phyloP scores from a whole-genome alignment of 768 basidiomycete species.

The Pleurotus sapidus region DNA sequence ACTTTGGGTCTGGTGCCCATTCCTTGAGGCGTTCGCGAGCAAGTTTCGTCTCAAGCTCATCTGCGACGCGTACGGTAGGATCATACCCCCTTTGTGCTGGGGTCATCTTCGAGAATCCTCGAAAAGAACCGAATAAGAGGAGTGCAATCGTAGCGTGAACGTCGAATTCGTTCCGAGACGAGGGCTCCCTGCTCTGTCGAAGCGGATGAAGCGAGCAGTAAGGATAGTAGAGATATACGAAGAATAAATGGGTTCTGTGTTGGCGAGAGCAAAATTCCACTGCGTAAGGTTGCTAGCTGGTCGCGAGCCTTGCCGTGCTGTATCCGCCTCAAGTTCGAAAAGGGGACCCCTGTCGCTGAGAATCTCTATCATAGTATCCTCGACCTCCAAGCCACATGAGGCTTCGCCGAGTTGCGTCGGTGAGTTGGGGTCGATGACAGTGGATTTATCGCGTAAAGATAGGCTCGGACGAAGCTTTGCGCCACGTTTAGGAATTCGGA shows the following conservation, averaged over 20 bases:
- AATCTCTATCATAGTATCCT: neutral
- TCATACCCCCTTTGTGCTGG: neutral
- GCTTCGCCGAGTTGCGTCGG: neutral
- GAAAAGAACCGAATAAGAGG: slow-evolving; percentile 22
- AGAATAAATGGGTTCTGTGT: slow-evolving; percentile 28
- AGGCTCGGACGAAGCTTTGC: neutral
- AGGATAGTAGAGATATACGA: slow-evolving; percentile 20
- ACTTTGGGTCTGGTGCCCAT: neutral
- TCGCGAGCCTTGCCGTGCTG: slow-evolving; percentile 6
- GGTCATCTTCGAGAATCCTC: slow-evolving; percentile 12
- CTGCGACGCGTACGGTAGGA: neutral
- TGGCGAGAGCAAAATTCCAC: slow-evolving; percentile 19
- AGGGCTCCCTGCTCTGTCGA: slow-evolving; percentile 29
- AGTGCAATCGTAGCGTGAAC: slow-evolving; percentile 14
- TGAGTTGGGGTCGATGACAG: neutral
- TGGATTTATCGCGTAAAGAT: no score
- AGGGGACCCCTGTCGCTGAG: neutral
- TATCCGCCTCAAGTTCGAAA: neutral
- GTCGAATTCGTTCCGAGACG: slow-evolving; percentile 23
- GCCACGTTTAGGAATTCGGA: neutral
- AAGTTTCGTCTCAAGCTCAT: neutral
- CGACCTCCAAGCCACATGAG: neutral
- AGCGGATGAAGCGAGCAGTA: slow-evolving; percentile 28
- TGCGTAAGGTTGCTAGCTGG: slow-evolving; percentile 21
- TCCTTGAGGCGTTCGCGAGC: neutral